These are phyloP conservation scores for Cyberlindnera galapagoensis DNA, from an alignment of 805 yeast species.

Conservation along the genomic window DNA sequence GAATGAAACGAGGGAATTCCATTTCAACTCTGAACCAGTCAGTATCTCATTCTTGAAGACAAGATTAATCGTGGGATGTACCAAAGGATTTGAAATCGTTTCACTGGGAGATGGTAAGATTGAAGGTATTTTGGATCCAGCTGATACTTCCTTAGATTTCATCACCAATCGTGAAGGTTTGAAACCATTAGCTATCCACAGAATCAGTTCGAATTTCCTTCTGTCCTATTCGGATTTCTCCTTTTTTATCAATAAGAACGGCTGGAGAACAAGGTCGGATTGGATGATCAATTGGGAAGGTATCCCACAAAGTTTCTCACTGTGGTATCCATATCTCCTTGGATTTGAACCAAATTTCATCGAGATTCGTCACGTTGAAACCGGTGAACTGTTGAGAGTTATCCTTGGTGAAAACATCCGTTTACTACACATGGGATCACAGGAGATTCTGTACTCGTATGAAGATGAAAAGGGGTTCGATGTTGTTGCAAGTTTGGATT, in stretches of 20 bases:
- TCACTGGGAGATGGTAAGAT: conserved; percentile 77
- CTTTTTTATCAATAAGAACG: conserved; percentile 88
- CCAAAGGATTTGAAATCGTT: conserved; percentile 93
- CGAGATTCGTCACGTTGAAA: conserved; percentile 87
- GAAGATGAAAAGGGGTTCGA: conserved; percentile 89
- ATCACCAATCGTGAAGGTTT: conserved; percentile 77
- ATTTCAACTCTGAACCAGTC: conserved; percentile 83
- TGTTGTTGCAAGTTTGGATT: conserved; percentile 86
- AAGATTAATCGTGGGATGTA: conserved; percentile 89
- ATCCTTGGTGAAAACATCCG: conserved; percentile 89
- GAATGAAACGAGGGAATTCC: conserved; percentile 65
- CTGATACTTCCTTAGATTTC: conserved; percentile 94
- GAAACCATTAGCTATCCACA: conserved; percentile 86
- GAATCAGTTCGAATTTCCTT: conserved; percentile 82
- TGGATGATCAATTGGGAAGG: conserved; percentile 98
- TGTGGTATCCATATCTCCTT: conserved; percentile 88
- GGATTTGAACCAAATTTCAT: conserved; percentile 89
- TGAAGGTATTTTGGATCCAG: conserved; percentile 93
- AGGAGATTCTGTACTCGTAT: conserved; percentile 88
- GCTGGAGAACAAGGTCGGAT: conserved; percentile 92
- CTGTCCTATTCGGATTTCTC: conserved; percentile 90
- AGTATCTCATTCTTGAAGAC: conserved; percentile 86
- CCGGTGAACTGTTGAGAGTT: conserved; percentile 80
- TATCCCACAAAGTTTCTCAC: conserved; percentile 82
- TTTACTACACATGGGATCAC: conserved; percentile 81